phyloP scores from a whole-genome alignment of 805 yeast genomes.

The Candida pseudofarinosa region DNA sequence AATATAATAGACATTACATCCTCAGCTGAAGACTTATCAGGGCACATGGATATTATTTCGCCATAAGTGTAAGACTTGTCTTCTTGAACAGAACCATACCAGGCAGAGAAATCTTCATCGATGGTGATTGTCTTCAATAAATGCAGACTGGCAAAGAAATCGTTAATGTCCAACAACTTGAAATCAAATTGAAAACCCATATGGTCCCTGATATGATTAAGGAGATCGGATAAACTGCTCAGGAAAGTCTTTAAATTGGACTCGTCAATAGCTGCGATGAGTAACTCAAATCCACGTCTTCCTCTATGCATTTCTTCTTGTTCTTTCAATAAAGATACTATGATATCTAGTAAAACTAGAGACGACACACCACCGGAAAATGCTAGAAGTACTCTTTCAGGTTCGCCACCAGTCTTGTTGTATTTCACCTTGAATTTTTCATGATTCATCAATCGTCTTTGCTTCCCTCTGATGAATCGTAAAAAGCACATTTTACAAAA shows the following conservation, averaged over 20 bases:
- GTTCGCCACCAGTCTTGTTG: constrained; percentile 34
- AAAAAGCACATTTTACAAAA: constrained; percentile 68
- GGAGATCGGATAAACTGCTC: constrained; percentile 10
- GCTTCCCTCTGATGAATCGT: constrained; percentile 72
- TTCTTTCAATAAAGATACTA: constrained; percentile 56
- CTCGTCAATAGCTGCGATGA: constrained; percentile 48
- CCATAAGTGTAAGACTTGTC: constrained; percentile 15
- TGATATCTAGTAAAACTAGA: constrained; percentile 62
- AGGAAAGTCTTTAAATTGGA: constrained; percentile 14
- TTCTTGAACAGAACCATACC: constrained; percentile 7
- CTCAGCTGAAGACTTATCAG: constrained; percentile 59
- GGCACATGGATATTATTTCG: constrained; percentile 35
- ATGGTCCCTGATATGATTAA: constrained; percentile 13
- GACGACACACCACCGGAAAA: constrained; percentile 68
- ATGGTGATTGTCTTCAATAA: constrained; percentile 29
- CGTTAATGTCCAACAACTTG: constrained; percentile 38
- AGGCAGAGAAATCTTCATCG: constrained; percentile 23
- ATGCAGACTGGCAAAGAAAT: constrained; percentile 30
- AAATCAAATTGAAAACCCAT: constrained; percentile 28
- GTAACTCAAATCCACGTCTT: constrained; percentile 60
- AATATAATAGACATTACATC: constrained; percentile 53
- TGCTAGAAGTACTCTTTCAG: constrained; percentile 48
- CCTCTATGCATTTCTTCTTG: constrained; percentile 63
- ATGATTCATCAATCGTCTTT: constrained; percentile 70
- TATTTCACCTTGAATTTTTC: constrained; percentile 72